Percentiles rank a stretch among this genome's conserved stretches.
Conservation (phyloP, 2,329 filamentous ascomycete species). For the Cryphonectria radicalis region DNA sequence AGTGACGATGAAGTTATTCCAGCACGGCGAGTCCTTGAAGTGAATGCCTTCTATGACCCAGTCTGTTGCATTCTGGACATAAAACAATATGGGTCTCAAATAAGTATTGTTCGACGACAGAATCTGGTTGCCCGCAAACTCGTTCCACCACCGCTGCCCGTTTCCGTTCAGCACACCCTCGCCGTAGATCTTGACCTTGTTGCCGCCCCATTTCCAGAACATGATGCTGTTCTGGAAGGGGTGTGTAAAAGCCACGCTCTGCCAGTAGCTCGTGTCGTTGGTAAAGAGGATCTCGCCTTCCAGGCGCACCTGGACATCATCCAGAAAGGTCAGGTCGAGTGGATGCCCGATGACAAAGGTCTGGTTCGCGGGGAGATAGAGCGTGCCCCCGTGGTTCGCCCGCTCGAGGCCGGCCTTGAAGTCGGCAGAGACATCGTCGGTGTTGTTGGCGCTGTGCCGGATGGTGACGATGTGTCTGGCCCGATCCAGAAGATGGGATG, state of each 20-base stretch:
- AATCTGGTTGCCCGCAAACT: conserved; percentile 38
- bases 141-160: conserved; percentile 49
- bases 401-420: conserved; percentile 58
- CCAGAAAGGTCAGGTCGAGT: conserved; percentile 60
- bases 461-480: conserved; percentile 49
- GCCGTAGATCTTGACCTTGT: conserved; percentile 64
- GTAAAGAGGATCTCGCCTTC: conserved; percentile 60
- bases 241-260: conserved; percentile 45
- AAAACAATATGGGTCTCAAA: conserved; percentile 63
- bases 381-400: conserved; percentile 62
- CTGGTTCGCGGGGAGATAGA: conserved; percentile 57
- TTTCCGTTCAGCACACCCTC: conserved; percentile 61
- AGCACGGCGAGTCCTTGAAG: conserved; percentile 64
- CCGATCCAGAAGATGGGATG: conserved; percentile 23
- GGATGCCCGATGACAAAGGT: conserved; percentile 63
- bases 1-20: conserved; percentile 66
- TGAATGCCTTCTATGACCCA: conserved; percentile 61
- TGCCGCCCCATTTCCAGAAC: conserved; percentile 68
- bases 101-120: conserved; percentile 59
- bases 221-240: conserved; percentile 57
- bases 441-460: conserved; percentile 55
- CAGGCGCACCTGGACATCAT: conserved; percentile 61
- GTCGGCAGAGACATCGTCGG: conserved; percentile 59
- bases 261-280: conserved; percentile 50
- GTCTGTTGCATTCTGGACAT: conserved; percentile 64